phyloP scores from a whole-genome alignment of 176 grass and related monocot species.

The Hsuehochloa calcarea region DNA sequence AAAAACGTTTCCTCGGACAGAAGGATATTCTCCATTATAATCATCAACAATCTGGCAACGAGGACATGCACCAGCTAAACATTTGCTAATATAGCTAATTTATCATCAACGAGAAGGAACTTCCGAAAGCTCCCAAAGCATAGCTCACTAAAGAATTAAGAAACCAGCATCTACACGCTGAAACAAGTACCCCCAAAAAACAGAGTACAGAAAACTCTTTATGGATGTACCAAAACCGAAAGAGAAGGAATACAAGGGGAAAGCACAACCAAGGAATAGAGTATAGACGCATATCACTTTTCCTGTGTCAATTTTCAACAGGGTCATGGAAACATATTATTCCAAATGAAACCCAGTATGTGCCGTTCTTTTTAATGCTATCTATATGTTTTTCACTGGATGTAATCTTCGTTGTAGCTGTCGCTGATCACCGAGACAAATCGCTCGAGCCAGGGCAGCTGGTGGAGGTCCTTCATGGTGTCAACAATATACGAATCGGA shows the following conservation, averaged over 20 bases:
- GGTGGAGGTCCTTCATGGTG: constrained; percentile 97
- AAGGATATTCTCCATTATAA: background rate
- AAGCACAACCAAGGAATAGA: constrained; percentile 1
- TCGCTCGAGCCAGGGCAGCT: constrained; percentile 97
- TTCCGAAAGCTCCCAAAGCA: background rate
- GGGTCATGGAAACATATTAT: constrained; percentile 36
- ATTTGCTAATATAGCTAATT: background rate
- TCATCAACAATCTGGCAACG: background rate
- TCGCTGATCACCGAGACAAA: constrained; percentile 99
- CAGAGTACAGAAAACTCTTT: background rate
- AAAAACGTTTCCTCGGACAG: background rate
- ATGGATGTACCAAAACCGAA: constrained; percentile 1
- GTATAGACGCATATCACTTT: constrained; percentile 24
- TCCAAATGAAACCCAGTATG: constrained; percentile 30
- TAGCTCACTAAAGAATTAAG: background rate
- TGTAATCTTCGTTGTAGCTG: constrained; percentile 91
- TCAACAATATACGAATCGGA: constrained; percentile 68
- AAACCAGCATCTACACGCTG: background rate
- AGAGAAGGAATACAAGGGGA: background rate
- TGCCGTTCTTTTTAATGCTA: constrained; percentile 49
- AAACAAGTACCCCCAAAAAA: background rate
- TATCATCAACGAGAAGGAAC: background rate
- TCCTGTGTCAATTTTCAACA: constrained; percentile 29
- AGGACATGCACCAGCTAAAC: background rate
- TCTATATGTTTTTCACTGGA: constrained; percentile 74